A percentile compares a stretch with the other conserved stretches of the same genome.
Conservation (phyloP, 345 rosid species). For the Cardiospermum halicacabum region DNA sequence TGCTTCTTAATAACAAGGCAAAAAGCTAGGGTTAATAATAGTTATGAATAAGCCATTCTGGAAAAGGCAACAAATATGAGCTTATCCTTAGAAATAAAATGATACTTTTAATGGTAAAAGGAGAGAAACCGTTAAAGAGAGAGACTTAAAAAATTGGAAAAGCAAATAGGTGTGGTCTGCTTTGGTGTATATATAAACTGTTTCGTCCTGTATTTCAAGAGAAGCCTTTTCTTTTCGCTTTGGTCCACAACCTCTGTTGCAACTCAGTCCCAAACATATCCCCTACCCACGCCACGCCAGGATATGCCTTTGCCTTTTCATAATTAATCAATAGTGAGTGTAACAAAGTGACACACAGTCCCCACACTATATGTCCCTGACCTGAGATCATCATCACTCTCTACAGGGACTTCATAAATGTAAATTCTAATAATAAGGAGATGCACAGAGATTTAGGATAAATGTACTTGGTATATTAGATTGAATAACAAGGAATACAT, state of each 20-base stretch:
- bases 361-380: neutral
- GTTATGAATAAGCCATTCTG: too few species aligned
- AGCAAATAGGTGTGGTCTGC: neutral
- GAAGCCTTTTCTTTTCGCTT: constrained; percentile 6
- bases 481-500: neutral
- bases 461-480: neutral
- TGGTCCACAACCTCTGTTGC: constrained; percentile 13
- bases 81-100: neutral
- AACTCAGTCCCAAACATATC: neutral
- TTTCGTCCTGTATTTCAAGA: constrained; percentile 16
- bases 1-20: too few species aligned
- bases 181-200: neutral
- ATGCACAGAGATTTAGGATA: neutral
- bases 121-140: constrained; percentile 3
- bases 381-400: neutral
- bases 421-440: too few species aligned
- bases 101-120: neutral
- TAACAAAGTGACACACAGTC: neutral
- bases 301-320: neutral
- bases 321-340: neutral
- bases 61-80: neutral
- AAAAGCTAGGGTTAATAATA: too few species aligned
- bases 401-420: neutral
- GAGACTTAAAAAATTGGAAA: constrained; percentile 7
- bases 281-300: neutral